Evolutionary conservation across 2,329 filamentous ascomycete species (phyloP).

Genomic region (Cladophialophora yegresii): DNA sequence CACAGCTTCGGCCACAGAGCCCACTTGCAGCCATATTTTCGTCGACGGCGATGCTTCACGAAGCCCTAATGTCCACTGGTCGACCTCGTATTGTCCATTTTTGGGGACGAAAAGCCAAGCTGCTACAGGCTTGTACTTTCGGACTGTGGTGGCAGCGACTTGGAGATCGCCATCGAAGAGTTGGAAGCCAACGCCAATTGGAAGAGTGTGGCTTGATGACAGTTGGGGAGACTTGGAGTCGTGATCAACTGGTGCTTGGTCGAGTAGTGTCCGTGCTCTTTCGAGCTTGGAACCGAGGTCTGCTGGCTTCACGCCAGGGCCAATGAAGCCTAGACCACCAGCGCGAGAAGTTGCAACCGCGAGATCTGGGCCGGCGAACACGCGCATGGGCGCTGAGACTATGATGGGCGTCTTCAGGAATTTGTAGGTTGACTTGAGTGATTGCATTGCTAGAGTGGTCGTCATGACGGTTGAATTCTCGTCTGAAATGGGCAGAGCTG

Average conservation of each 20-base stretch:
- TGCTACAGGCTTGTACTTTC: conserved; percentile 40
- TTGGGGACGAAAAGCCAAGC: conserved; percentile 45
- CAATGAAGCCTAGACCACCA: conserved; percentile 56
- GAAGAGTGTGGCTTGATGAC: conserved; percentile 34
- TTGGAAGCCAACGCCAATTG: conserved; percentile 46
- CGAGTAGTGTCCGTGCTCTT: conserved; percentile 35
- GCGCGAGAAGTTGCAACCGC: conserved; percentile 62
- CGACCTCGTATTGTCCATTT: conserved; percentile 37
- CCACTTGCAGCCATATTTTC: conserved; percentile 57
- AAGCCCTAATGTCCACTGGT: conserved; percentile 49
- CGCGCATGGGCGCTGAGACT: conserved; percentile 66
- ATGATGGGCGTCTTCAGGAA: conserved; percentile 47
- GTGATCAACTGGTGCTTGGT: conserved; percentile 10
- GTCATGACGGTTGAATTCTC: neutral
- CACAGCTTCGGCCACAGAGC: conserved; percentile 51
- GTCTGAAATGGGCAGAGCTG: neutral
- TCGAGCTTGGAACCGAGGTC: conserved; percentile 39
- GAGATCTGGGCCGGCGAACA: conserved; percentile 58
- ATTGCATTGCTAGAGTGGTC: conserved; percentile 7
- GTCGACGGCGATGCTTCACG: conserved; percentile 45
- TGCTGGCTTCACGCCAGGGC: conserved; percentile 54
- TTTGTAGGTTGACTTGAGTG: conserved; percentile 11
- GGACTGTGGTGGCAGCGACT: conserved; percentile 34
- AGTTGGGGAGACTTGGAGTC: conserved; percentile 5
- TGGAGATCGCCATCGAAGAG: conserved; percentile 37